Base-by-base conservation (phyloP, 371 early-diverging fungal genomes). In the Chytridium lagenaria region DNA sequence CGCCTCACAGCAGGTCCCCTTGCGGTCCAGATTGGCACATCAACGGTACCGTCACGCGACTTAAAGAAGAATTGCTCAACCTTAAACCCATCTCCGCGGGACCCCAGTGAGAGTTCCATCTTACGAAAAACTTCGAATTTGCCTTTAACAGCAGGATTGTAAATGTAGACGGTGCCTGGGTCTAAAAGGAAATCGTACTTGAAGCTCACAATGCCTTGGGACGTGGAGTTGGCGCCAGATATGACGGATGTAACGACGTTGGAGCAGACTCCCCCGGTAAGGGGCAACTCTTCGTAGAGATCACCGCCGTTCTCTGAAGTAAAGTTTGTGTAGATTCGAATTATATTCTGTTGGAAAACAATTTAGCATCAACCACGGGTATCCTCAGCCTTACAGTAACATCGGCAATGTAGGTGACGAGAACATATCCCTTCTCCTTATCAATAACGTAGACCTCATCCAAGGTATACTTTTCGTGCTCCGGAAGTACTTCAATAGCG, bases 101-200 rank as follows among this genome's bases (percentile, higher is more conserved):
- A 23, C 30, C 55, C 16, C 55, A 51, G 44, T 44, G 59, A 49
- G 0, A 51, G 19, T 23, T 34, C 28, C 55, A 63, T 50, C 30
- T 44, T 75, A 26, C 63, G 2, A 7, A 50, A 59, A 22, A 67
- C 68, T 0, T 55, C 63, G 22, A 71, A 37, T 50, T 66, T 33
- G n/a, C n/a, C n/a, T 36, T 71, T 68, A 22, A 36, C 70, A 16
- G 55, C 67, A 5, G 38, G 37, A 30, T 22, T 44, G 36, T 71
- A 75, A 3, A 70, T 22, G 76, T 75, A 75, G 19, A 71, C 49
- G 19, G 76, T 49, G 1, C 76, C 76, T 30, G 76, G 71, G 37
- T 75, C 71, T 28, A 75, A 22, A 30, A 64, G 52, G 31, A 28
- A 57, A 30, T 63, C 68, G 59, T 71, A 75, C 10, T 36, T 52